These are phyloP conservation scores for Pythium folliculosum DNA, from an alignment of 352 stramenopile genomes.

Conservation along the genomic window DNA sequence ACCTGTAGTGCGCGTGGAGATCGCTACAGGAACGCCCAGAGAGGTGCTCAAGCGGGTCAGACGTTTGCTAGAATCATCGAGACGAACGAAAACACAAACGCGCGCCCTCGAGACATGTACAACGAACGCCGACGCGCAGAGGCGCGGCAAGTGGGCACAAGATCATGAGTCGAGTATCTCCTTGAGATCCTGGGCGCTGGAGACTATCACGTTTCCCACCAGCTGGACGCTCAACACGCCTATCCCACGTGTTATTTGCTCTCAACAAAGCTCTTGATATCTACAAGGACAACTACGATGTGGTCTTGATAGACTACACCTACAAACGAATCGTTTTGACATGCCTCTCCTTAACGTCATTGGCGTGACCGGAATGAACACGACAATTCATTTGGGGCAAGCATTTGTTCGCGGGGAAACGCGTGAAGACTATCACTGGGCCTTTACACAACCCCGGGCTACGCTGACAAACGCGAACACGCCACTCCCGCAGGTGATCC, in stretches of 20 bases:
- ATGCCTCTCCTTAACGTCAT: constrained; percentile 27
- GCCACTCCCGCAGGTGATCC: constrained; percentile 12
- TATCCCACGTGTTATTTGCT: background rate
- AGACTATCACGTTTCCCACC: background rate
- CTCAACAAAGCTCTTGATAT: background rate
- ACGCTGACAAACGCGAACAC: background rate
- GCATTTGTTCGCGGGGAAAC: constrained; percentile 16
- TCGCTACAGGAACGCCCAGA: background rate
- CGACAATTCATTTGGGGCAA: constrained; percentile 27
- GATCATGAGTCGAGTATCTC: background rate
- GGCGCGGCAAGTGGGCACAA: background rate
- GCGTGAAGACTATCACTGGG: constrained; percentile 16
- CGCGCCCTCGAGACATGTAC: background rate
- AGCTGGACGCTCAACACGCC: background rate
- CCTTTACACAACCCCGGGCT: constrained; percentile 8
- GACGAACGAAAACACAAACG: background rate
- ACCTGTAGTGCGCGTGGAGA: background rate
- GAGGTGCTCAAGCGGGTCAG: background rate
- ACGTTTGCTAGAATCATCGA: background rate
- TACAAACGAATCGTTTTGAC: constrained; percentile 19
- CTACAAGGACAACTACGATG: background rate
- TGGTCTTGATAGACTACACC: background rate
- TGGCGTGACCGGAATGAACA: constrained; percentile 21
- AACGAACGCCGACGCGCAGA: constrained; percentile 3
- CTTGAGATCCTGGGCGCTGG: background rate